Conservation (phyloP, 2,329 filamentous ascomycete species). For the Fusarium nisikadoi region DNA sequence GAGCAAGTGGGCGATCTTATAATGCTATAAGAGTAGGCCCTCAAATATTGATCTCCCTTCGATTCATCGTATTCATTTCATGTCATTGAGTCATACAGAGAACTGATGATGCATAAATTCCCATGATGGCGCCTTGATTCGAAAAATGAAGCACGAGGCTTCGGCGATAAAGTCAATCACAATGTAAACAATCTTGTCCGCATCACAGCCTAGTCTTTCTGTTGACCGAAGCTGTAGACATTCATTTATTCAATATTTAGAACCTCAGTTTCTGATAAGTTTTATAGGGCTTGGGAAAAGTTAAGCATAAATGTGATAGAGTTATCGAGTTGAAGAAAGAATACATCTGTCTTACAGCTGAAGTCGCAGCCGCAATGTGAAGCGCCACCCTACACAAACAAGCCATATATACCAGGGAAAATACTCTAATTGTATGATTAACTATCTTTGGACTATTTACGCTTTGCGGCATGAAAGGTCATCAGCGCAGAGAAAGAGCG, state of each 20-base stretch:
- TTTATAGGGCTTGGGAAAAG: background rate
- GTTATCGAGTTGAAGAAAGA: background rate
- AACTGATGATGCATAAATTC: background rate
- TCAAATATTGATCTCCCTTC: background rate
- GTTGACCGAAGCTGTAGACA: background rate
- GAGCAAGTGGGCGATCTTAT: background rate
- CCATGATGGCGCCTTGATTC: background rate
- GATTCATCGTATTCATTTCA: background rate
- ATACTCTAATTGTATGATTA: background rate
- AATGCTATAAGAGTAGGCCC: background rate
- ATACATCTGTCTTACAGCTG: background rate
- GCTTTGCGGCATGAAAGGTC: background rate
- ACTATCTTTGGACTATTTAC: background rate
- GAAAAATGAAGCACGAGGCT: background rate
- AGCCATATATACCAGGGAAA: background rate
- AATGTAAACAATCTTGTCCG: background rate
- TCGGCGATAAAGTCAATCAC: background rate
- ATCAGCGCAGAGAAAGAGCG: background rate
- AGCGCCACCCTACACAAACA: background rate
- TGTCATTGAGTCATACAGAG: background rate
- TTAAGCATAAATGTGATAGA: background rate
- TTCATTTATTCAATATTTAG: too few relatives aligned
- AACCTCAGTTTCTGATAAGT: background rate
- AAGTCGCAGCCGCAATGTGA: background rate
- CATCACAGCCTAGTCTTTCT: background rate